A percentile compares a stretch with the other conserved stretches of the same genome.
These are phyloP conservation scores for Chrysosporium queenslandicum DNA, from an alignment of 2,329 filamentous ascomycete genomes.

Conservation along the genomic window DNA sequence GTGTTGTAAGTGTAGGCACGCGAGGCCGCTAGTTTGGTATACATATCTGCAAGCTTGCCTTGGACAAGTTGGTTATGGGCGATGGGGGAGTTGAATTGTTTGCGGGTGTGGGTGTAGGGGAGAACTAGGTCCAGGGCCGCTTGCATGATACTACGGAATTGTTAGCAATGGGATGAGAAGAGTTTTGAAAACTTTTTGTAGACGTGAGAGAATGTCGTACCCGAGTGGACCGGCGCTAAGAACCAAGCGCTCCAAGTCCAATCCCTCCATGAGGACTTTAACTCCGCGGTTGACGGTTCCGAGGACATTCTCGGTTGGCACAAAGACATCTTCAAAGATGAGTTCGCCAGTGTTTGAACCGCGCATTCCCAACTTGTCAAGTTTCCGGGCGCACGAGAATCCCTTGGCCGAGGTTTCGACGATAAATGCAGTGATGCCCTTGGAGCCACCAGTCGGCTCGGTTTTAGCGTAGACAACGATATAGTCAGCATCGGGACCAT, in stretches of 20 bases:
- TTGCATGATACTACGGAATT: constrained; percentile 66
- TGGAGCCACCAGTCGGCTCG: constrained; percentile 63
- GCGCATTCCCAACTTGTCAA: constrained; percentile 97
- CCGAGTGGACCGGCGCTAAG: constrained; percentile 83
- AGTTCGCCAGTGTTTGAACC: constrained; percentile 94
- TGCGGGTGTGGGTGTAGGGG: constrained; percentile 79
- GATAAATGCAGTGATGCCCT: constrained; percentile 91
- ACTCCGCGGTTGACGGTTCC: constrained; percentile 74
- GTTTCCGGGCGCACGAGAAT: constrained; percentile 78
- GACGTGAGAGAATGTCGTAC: constrained; percentile 24
- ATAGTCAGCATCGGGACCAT: constrained; percentile 85
- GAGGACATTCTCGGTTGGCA: constrained; percentile 70
- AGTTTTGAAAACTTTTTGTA: neutral
- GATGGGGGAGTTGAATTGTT: constrained; percentile 78
- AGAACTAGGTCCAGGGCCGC: constrained; percentile 73
- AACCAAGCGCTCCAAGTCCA: constrained; percentile 88
- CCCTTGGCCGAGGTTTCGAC: constrained; percentile 61
- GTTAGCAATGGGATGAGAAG: neutral
- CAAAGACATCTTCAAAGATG: constrained; percentile 81
- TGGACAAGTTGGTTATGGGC: constrained; percentile 90
- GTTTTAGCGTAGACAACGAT: constrained; percentile 98
- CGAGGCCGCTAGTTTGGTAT: constrained; percentile 78
- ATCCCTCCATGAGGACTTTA: constrained; percentile 85
- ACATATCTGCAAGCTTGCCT: constrained; percentile 92
- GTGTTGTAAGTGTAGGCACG: constrained; percentile 81